Evolutionary conservation across 805 yeast species (phyloP).

Genomic region (Metschnikowia santaceciliae): DNA sequence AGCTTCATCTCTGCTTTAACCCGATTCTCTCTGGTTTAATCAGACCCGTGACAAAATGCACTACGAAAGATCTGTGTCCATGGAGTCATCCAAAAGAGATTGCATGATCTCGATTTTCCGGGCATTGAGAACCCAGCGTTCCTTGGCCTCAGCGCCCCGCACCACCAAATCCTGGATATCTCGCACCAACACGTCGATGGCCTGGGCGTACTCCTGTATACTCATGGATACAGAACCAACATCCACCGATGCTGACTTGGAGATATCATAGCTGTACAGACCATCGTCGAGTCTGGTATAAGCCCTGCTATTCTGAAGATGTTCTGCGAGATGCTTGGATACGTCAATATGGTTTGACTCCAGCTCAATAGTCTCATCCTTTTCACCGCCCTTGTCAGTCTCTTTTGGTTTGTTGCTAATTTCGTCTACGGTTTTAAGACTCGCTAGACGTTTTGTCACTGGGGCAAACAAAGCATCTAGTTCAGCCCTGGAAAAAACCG

Average conservation of each 20-base stretch:
- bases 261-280: constrained; percentile 23
- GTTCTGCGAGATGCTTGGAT: constrained; percentile 18
- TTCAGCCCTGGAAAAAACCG: constrained; percentile 19
- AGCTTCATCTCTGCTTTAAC: no score
- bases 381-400: no score
- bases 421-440: constrained; percentile 16
- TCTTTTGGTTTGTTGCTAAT: constrained; percentile 5
- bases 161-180: constrained; percentile 28
- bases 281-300: constrained; percentile 20
- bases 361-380: background rate
- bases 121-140: constrained; percentile 35
- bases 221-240: constrained; percentile 16
- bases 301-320: constrained; percentile 19
- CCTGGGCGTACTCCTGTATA: constrained; percentile 29
- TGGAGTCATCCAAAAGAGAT: constrained; percentile 18
- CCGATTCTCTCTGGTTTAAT: no score
- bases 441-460: constrained; percentile 15
- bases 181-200: constrained; percentile 21
- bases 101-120: constrained; percentile 27
- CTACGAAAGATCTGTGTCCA: constrained; percentile 6
- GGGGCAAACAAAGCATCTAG: constrained; percentile 20
- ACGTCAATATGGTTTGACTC: constrained; percentile 14
- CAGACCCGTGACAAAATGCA: no score
- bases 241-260: constrained; percentile 20
- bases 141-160: constrained; percentile 31